These are phyloP conservation scores for Pyricularia pennisetigena DNA, from an alignment of 2,329 filamentous ascomycete species.

Conservation along the genomic window DNA sequence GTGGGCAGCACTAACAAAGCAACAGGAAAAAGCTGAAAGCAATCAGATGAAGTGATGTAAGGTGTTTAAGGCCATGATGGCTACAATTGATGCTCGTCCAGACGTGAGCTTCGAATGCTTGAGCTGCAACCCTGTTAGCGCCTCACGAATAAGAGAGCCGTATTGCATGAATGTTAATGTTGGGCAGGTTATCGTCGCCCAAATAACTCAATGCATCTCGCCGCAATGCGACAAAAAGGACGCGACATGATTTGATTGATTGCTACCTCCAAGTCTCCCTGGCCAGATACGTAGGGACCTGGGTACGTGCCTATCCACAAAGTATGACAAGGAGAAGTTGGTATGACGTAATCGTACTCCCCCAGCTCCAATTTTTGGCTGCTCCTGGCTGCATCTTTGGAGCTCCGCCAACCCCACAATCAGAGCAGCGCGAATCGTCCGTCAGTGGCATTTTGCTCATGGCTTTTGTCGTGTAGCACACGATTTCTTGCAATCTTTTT, in stretches of 20 bases:
- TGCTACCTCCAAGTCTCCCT: too few relatives aligned
- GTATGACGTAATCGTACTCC: neutral
- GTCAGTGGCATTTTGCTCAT: neutral
- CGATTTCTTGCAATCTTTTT: too few relatives aligned
- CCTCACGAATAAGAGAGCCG: too few relatives aligned
- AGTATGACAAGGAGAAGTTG: too few relatives aligned
- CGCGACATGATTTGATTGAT: neutral
- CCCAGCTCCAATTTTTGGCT: neutral
- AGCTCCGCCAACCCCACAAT: neutral
- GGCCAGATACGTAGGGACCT: too few relatives aligned
- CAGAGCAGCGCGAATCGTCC: neutral
- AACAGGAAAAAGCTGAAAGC: neutral
- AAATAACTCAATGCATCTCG: neutral
- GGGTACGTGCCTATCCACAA: too few relatives aligned
- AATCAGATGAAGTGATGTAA: neutral
- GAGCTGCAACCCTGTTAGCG: neutral
- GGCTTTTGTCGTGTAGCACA: neutral
- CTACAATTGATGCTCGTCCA: too few relatives aligned
- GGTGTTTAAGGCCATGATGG: too few relatives aligned
- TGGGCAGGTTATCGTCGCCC: too few relatives aligned
- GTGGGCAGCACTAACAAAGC: neutral
- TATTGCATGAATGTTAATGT: too few relatives aligned
- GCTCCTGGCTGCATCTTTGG: neutral
- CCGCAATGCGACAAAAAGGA: neutral
- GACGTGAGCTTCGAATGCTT: neutral